Evolutionary conservation across 176 grass and related monocot species (phyloP).

Genomic region (Phoenix dactylifera): DNA sequence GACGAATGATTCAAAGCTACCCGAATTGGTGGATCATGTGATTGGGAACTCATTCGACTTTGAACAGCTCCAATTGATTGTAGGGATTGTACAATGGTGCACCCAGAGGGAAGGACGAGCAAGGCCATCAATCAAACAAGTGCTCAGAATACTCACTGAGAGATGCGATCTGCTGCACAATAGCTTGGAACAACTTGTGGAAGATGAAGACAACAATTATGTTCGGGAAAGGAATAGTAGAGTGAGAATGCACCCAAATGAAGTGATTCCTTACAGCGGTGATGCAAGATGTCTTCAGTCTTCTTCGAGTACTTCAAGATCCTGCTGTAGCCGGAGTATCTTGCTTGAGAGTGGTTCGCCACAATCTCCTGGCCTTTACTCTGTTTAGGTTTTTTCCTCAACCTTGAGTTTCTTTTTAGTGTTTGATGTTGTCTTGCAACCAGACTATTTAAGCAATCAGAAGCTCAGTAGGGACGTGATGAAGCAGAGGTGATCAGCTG

Average conservation of each 20-base stretch:
- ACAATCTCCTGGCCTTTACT: conserved; percentile 55
- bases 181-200: conserved; percentile 33
- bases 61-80: conserved; percentile 66
- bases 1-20: conserved; percentile 30
- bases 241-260: conserved; percentile 31
- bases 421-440: too few species aligned
- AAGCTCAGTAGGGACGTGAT: too few species aligned
- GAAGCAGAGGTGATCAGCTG: too few species aligned
- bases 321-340: conserved; percentile 86
- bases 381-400: conserved; percentile 25
- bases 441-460: too few species aligned
- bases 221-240: conserved; percentile 22
- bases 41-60: conserved; percentile 40
- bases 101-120: conserved; percentile 60
- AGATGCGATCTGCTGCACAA: conserved; percentile 53
- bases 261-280: conserved; percentile 36
- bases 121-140: conserved; percentile 89
- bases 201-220: conserved; percentile 30
- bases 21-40: conserved; percentile 51
- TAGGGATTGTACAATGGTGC: conserved; percentile 61
- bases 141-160: conserved; percentile 76
- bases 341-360: conserved; percentile 73
- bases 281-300: conserved; percentile 66
- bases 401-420: too few species aligned
- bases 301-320: conserved; percentile 79